Conservation (phyloP, 2,329 filamentous ascomycete species). For the Ascochyta lentis region DNA sequence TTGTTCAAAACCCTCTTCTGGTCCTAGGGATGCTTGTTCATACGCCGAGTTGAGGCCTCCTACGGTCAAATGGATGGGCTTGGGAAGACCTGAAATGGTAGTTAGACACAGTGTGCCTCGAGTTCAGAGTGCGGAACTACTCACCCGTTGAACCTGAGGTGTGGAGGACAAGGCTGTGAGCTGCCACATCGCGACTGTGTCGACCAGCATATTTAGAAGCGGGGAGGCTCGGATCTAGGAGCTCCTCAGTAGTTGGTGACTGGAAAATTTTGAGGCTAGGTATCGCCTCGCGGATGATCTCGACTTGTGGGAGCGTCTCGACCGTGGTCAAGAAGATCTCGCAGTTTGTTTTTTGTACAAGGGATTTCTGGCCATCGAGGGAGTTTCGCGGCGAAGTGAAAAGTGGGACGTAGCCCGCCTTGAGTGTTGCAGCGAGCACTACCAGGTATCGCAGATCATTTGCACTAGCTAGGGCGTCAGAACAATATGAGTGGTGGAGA, state of each 20-base stretch:
- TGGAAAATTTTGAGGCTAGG: background rate
- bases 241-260: conserved; percentile 4
- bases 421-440: conserved; percentile 5
- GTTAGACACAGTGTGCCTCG: background rate
- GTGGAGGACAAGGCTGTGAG: conserved; percentile 4
- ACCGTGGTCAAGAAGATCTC: conserved; percentile 4
- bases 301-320: conserved; percentile 2
- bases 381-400: conserved; percentile 13
- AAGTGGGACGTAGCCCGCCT: conserved; percentile 9
- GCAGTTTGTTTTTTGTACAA: conserved; percentile 9
- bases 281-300: background rate
- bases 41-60: conserved; percentile 3
- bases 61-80: conserved; percentile 8
- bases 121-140: background rate
- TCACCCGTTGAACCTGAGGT: conserved; percentile 15
- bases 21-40: background rate
- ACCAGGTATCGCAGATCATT: conserved; percentile 14
- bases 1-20: conserved; percentile 1
- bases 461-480: background rate
- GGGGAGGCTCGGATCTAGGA: background rate
- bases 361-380: conserved; percentile 5
- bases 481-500: background rate
- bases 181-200: background rate
- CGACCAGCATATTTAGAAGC: background rate
- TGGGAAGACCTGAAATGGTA: conserved; percentile 2